Evolutionary conservation across 306 rosid species (phyloP).

Genomic region (Acacia acuminata): DNA sequence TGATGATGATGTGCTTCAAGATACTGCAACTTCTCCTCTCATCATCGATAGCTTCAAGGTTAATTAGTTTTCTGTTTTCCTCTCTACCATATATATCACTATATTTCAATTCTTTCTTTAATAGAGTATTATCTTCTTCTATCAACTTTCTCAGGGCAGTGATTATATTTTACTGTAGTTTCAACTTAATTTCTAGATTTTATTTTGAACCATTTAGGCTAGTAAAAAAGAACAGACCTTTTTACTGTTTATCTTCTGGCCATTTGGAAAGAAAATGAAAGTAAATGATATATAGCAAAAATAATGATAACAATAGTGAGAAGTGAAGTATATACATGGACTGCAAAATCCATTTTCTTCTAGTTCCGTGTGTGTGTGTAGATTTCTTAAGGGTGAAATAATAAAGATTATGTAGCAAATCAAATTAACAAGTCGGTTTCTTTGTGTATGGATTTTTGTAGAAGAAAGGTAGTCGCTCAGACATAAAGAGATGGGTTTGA

Average conservation of each 20-base stretch:
- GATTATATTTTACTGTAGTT: neutral
- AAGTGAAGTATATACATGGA: neutral
- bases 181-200: conserved; percentile 31
- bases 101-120: neutral
- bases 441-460: conserved; percentile 19
- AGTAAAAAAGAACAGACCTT: conserved; percentile 6
- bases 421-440: conserved; percentile 3
- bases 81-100: neutral
- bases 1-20: conserved; percentile 54
- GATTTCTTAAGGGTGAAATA: neutral
- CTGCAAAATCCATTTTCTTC: neutral
- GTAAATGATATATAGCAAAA: neutral
- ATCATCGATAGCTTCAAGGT: conserved; percentile 54
- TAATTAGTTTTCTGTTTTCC: neutral
- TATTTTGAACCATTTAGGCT: conserved; percentile 29
- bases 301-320: neutral
- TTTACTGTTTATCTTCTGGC: neutral
- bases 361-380: neutral
- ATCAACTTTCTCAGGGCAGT: too few species aligned
- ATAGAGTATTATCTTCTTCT: too few species aligned
- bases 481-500: conserved; percentile 42
- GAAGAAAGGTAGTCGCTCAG: conserved; percentile 48
- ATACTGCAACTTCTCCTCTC: conserved; percentile 83
- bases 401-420: neutral
- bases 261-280: neutral